Percentiles rank a stretch among this genome's conserved stretches.
Conservation (phyloP, 2,329 filamentous ascomycete genomes). For the Tolypocladium ophioglossoides region DNA sequence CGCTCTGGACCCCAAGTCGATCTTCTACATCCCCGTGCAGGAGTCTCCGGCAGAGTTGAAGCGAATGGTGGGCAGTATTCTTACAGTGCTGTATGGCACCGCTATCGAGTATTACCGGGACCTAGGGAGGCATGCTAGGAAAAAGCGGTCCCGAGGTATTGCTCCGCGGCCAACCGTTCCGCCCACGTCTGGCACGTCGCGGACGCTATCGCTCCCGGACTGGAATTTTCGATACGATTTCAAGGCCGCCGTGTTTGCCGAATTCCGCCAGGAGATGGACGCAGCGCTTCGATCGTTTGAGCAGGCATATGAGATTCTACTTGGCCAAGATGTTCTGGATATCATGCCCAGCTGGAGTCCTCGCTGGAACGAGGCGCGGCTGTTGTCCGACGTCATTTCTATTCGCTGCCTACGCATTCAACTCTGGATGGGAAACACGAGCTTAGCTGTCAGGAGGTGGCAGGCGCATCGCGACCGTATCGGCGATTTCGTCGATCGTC, state of each 20-base stretch:
- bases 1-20: constrained; percentile 69
- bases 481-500: constrained; percentile 66
- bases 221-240: constrained; percentile 96
- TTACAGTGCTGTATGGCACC: constrained; percentile 61
- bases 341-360: constrained; percentile 83
- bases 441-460: constrained; percentile 72
- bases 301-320: constrained; percentile 72
- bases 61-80: constrained; percentile 61
- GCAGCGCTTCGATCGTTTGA: constrained; percentile 77
- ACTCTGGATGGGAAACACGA: constrained; percentile 70
- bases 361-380: constrained; percentile 85
- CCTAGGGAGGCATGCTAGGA: constrained; percentile 79
- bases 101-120: constrained; percentile 89
- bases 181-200: constrained; percentile 73
- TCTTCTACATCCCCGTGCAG: constrained; percentile 74
- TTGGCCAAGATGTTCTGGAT: constrained; percentile 77
- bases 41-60: constrained; percentile 61
- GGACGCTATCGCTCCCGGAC: constrained; percentile 71
- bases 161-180: constrained; percentile 74
- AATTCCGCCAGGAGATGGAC: constrained; percentile 90
- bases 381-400: constrained; percentile 71
- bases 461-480: constrained; percentile 64
- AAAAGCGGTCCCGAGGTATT: constrained; percentile 72
- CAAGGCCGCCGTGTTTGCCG: constrained; percentile 82
- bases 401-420: constrained; percentile 75